Percentiles rank a stretch among this genome's conserved stretches.
These are phyloP conservation scores for Suzukiozyma palmioleophila DNA, from an alignment of 1,139 yeast species.

Conservation along the genomic window DNA sequence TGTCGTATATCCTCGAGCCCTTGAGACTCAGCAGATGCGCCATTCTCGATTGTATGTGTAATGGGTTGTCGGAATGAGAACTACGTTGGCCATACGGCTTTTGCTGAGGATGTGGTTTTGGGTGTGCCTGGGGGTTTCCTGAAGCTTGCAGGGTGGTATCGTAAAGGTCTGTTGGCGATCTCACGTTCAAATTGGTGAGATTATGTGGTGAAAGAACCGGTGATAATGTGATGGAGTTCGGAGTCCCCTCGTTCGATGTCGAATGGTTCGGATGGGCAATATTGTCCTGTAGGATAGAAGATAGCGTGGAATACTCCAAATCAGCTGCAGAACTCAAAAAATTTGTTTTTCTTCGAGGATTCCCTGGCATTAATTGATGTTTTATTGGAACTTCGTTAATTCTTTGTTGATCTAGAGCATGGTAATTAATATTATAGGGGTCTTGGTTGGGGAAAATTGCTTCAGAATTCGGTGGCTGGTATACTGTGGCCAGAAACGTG, in stretches of 20 bases:
- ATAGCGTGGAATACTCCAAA: conserved; percentile 70
- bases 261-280: conserved; percentile 22
- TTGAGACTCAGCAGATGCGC: not conserved
- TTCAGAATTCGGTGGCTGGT: conserved; percentile 1
- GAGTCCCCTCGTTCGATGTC: conserved; percentile 41
- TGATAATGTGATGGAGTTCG: conserved; percentile 31
- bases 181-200: conserved; percentile 6
- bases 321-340: conserved; percentile 77
- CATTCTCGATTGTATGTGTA: not conserved
- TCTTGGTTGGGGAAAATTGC: not conserved
- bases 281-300: conserved; percentile 65
- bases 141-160: not conserved
- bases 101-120: conserved; percentile 1
- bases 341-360: conserved; percentile 23
- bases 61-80: not conserved
- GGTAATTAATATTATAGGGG: not conserved
- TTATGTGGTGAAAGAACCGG: conserved; percentile 38
- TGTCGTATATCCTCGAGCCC: conserved; percentile 6
- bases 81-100: not conserved
- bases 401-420: not conserved
- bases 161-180: conserved; percentile 7
- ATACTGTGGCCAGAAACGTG: conserved; percentile 1
- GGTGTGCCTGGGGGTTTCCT: not conserved
- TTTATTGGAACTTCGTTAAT: not conserved
- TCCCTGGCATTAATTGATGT: not conserved